phyloP scores from a whole-genome alignment of 192 early-diverging fungal species.

The Glomus cerebriforme region DNA sequence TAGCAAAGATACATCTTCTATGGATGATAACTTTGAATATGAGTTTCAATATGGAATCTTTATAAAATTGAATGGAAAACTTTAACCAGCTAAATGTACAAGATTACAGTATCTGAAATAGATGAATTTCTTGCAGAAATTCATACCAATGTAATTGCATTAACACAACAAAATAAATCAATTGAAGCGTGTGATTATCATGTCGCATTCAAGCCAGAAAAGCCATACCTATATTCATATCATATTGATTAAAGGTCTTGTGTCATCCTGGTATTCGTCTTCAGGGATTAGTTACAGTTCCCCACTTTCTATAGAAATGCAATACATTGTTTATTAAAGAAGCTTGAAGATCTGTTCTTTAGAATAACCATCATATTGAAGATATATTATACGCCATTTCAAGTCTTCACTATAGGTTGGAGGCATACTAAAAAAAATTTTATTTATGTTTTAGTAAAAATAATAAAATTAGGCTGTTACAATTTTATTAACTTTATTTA shows the following conservation, averaged over 20 bases:
- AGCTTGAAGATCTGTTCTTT: too few species aligned
- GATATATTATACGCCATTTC: too few species aligned
- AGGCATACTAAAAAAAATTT: too few species aligned
- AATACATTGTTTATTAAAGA: too few species aligned
- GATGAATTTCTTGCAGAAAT: background rate
- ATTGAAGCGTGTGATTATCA: background rate
- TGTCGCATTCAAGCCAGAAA: background rate
- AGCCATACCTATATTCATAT: background rate
- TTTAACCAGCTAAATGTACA: background rate
- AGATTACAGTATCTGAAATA: background rate
- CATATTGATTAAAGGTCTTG: background rate
- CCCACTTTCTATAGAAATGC: background rate
- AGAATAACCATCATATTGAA: too few species aligned
- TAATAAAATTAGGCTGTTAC: too few species aligned
- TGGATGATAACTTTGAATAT: background rate
- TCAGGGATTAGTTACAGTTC: background rate
- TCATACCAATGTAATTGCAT: background rate
- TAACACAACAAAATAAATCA: background rate
- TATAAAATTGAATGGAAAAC: conserved; percentile 9
- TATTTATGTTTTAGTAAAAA: too few species aligned
- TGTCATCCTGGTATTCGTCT: background rate
- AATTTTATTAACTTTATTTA: too few species aligned
- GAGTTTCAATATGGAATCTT: background rate
- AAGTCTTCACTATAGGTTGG: too few species aligned
- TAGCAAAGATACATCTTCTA: too few species aligned